These are phyloP conservation scores for Chamaecyparis obtusa DNA, from an alignment of 75 land plant genomes.

Conservation along the genomic window DNA sequence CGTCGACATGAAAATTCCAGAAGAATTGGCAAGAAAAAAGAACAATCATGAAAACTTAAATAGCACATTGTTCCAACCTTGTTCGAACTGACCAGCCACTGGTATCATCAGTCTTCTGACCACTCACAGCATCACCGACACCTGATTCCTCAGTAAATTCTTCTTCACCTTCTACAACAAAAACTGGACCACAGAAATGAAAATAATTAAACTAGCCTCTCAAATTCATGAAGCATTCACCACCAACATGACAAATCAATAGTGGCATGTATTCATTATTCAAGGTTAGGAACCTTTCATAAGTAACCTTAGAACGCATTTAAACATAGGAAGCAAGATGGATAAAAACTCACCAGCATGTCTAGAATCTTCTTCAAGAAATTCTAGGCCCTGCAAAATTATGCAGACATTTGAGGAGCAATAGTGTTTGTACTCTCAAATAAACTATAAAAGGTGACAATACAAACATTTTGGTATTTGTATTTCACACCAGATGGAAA, in stretches of 20 bases:
- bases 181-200: slow-evolving; percentile 21
- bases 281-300: background rate
- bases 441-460: background rate
- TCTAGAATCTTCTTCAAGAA: slow-evolving; percentile 11
- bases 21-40: background rate
- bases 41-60: background rate
- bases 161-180: slow-evolving; percentile 22
- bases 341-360: background rate
- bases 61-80: slow-evolving; percentile 16
- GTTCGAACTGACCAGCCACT: slow-evolving; percentile 43
- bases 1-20: background rate
- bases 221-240: background rate
- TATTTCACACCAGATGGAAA: background rate
- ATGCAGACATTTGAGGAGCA: background rate
- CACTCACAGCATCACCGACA: slow-evolving; percentile 12
- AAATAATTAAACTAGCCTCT: slow-evolving; percentile 1
- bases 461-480: background rate
- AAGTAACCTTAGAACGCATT: background rate
- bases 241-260: background rate
- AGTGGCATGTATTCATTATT: background rate
- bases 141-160: slow-evolving; percentile 30
- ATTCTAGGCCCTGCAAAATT: slow-evolving; percentile 3
- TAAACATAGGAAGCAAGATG: background rate
- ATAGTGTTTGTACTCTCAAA: too few species aligned
- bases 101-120: slow-evolving; percentile 15